phyloP scores from a whole-genome alignment of 805 yeast genomes.

The Candida broadrunensis region DNA sequence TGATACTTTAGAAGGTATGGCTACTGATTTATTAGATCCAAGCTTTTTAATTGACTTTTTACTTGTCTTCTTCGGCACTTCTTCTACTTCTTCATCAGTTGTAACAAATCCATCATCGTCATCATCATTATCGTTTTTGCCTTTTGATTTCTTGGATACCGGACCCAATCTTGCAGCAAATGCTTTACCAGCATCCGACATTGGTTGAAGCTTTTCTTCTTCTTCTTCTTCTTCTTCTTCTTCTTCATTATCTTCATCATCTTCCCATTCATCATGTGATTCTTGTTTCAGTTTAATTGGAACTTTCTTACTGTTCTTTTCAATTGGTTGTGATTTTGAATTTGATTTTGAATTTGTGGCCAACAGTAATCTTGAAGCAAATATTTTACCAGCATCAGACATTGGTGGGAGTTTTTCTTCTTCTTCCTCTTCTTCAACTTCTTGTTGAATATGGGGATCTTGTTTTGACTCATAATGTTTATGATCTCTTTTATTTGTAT shows the following conservation, averaged over 20 bases:
- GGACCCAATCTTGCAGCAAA: conserved; percentile 29
- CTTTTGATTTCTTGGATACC: conserved; percentile 6
- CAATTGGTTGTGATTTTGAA: background rate
- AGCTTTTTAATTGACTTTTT: background rate
- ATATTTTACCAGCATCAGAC: conserved; percentile 28
- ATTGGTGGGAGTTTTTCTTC: conserved; percentile 19
- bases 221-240: conserved; percentile 5
- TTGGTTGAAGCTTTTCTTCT: conserved; percentile 17
- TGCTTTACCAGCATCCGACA: conserved; percentile 29
- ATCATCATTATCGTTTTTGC: conserved; percentile 1
- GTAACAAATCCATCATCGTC: conserved; percentile 8
- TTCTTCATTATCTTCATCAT: conserved; percentile 1
- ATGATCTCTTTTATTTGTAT: background rate
- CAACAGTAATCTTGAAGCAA: conserved; percentile 25
- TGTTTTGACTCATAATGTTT: background rate
- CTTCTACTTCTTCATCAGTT: conserved; percentile 3
- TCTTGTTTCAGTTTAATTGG: conserved; percentile 3
- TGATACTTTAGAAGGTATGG: background rate
- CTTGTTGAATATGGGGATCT: background rate
- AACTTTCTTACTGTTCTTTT: background rate
- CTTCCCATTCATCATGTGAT: background rate
- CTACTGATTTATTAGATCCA: background rate
- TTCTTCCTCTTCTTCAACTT: background rate
- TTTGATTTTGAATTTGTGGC: conserved; percentile 1
- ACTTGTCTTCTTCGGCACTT: background rate